Conservation (phyloP, 257 asterid species). For the Rubia yunnanensis region DNA sequence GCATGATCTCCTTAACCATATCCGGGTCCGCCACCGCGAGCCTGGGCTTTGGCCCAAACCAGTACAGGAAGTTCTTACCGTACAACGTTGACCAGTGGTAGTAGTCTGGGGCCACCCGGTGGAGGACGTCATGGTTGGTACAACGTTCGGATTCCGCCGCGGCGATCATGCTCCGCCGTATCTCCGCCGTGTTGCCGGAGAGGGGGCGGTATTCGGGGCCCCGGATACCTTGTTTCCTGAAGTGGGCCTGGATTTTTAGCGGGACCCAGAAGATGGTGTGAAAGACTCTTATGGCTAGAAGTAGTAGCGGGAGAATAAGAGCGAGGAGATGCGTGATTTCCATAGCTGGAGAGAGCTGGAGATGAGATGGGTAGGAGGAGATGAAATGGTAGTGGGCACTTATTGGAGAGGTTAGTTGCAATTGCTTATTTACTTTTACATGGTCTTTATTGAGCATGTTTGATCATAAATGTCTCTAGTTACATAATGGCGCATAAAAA, state of each 20-base stretch:
- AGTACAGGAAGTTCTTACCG: conserved; percentile 32
- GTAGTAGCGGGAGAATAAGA: conserved; percentile 1
- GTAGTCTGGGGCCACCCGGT: conserved; percentile 35
- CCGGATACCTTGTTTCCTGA: conserved; percentile 29
- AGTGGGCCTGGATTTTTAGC: conserved; percentile 22
- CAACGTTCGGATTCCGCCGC: conserved; percentile 28
- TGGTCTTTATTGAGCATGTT: too few relatives aligned
- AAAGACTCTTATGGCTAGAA: conserved; percentile 11
- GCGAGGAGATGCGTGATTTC: conserved; percentile 12
- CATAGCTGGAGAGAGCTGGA: not conserved
- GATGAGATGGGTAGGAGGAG: not conserved
- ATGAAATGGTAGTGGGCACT: conserved; percentile 8
- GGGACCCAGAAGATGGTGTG: conserved; percentile 24
- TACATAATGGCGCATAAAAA: too few relatives aligned
- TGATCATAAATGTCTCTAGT: too few relatives aligned
- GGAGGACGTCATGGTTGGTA: conserved; percentile 25
- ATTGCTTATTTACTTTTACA: too few relatives aligned
- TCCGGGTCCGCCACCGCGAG: conserved; percentile 31
- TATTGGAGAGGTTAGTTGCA: too few relatives aligned
- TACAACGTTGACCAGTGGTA: conserved; percentile 35
- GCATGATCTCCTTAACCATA: conserved; percentile 30
- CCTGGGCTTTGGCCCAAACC: conserved; percentile 44
- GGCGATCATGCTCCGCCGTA: conserved; percentile 26
- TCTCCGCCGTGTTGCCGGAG: conserved; percentile 31
- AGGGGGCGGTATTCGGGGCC: conserved; percentile 36